These are phyloP conservation scores for Alternaria sp. DNA, from an alignment of 2,329 filamentous ascomycete genomes.

Conservation along the genomic window DNA sequence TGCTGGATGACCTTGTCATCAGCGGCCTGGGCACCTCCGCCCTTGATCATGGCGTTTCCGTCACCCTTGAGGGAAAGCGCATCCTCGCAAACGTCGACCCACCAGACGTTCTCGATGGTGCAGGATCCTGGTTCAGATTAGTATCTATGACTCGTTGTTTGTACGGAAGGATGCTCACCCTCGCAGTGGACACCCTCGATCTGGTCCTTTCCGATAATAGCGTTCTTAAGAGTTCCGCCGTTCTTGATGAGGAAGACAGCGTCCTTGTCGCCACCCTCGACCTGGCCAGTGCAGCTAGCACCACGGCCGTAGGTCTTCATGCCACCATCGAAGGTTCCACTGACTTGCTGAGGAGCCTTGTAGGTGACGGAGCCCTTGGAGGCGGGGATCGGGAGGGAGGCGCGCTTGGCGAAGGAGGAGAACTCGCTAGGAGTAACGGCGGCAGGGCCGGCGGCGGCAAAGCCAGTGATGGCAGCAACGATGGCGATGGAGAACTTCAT, in stretches of 20 bases:
- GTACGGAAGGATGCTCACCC: slow-evolving; percentile 35
- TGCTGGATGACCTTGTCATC: slow-evolving; percentile 54
- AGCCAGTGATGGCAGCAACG: slow-evolving; percentile 33
- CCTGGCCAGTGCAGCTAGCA: slow-evolving; percentile 50
- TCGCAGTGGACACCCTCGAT: slow-evolving; percentile 42
- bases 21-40: slow-evolving; percentile 49
- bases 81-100: slow-evolving; percentile 52
- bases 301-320: slow-evolving; percentile 46
- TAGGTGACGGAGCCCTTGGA: slow-evolving; percentile 43
- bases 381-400: slow-evolving; percentile 36
- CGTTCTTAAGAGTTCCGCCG: slow-evolving; percentile 61
- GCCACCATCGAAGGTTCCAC: slow-evolving; percentile 41
- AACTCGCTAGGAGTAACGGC: slow-evolving; percentile 27
- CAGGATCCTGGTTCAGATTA: slow-evolving; percentile 33
- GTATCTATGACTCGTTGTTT: background rate
- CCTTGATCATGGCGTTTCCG: slow-evolving; percentile 48
- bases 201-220: slow-evolving; percentile 61
- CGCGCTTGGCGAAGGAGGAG: slow-evolving; percentile 39
- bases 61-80: slow-evolving; percentile 47
- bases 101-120: slow-evolving; percentile 48
- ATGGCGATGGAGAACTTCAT: slow-evolving; percentile 43
- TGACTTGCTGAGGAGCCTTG: slow-evolving; percentile 29
- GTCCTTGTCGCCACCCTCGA: slow-evolving; percentile 54
- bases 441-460: slow-evolving; percentile 39
- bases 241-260: slow-evolving; percentile 61